These are phyloP conservation scores for Tolypocladium sp. DNA, from an alignment of 2,329 filamentous ascomycete genomes.

Conservation along the genomic window DNA sequence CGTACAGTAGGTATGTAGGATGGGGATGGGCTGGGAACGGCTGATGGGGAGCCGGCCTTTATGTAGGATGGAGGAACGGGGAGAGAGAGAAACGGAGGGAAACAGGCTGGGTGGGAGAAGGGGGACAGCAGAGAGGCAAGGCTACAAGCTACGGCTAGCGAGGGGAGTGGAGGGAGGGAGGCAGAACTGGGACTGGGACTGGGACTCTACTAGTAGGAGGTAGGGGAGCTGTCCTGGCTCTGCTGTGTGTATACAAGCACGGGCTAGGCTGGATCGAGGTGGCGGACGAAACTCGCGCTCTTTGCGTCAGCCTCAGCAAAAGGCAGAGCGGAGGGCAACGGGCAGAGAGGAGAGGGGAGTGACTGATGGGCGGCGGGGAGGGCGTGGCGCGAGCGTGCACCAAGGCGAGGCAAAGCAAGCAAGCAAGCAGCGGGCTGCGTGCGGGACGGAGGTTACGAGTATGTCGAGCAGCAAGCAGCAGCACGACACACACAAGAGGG, in stretches of 20 bases:
- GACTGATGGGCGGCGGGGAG: not conserved
- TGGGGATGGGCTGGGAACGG: not conserved
- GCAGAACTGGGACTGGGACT: not conserved
- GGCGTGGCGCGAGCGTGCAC: not conserved
- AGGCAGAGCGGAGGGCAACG: not conserved
- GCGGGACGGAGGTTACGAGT: no score
- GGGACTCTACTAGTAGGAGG: not conserved
- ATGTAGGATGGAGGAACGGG: not conserved
- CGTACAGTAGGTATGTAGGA: not conserved
- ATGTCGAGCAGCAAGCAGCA: no score
- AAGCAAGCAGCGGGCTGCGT: no score
- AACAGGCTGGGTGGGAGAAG: not conserved
- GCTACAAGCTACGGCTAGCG: not conserved
- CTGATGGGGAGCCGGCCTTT: not conserved
- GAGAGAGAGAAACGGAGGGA: not conserved
- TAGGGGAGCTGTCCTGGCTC: not conserved
- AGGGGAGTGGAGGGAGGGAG: not conserved
- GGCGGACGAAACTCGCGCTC: not conserved
- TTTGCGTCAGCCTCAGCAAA: not conserved
- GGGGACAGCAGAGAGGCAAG: not conserved
- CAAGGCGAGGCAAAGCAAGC: not conserved
- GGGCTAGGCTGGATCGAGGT: slow-evolving; percentile 1
- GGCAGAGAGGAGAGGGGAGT: not conserved
- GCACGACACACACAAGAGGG: no score
- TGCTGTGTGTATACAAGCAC: not conserved